Evolutionary conservation across 1,284 basidiomycete species (phyloP), one percentile per base, ranked within the genome.

Genomic region (Cryptococcus sp.): DNA sequence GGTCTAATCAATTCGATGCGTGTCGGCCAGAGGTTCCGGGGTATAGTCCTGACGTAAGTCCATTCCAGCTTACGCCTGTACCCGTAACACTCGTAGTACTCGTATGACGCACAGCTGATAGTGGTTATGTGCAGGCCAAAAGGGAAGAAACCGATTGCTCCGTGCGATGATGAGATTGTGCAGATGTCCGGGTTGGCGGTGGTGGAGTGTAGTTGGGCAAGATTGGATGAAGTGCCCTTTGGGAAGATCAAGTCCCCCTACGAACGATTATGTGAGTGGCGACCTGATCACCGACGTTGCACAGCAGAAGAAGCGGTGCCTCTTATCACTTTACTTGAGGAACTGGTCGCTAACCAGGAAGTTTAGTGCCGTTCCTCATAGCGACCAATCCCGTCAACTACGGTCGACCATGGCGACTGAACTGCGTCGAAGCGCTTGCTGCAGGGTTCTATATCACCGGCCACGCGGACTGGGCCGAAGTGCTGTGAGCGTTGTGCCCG

Each of bases 131-230:
- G 17, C 68, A 96, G 93, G 23, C 95, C 95, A 0, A 90, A 93
- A 72, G 95, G 88, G 0, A 89, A 85, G 20, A 84, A 86, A 66
- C 83, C 90, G 3, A 84, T 98, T 27, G 90, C 88, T 49, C 93
- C 92, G 0, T 84, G 88, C 0, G 95, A 99, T 74, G 84, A 86
- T 17, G 87, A 89, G n/a, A 86, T 94, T 53, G 81, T 98, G 15
- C 81, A 84, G 3, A 83, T 85, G 59, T 82, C 82, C 44, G 95
- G 95, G 0, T 80, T 98, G 1, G 95, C 95, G 0, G 95, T 99
- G 8, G 93, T 99, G 1, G 95, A 99, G 75, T 97, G 93, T 76
- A 94, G 91, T 4, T 99, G 95, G 95, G 95, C 95, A 2, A 84
- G 93, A 20, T 80, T 98, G 7, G 91, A 93, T 54, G 94, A 98